Evolutionary conservation across 2,329 filamentous ascomycete species (phyloP), one percentile per base, ranked within the genome.

Genomic region (Epichloe amarillans): DNA sequence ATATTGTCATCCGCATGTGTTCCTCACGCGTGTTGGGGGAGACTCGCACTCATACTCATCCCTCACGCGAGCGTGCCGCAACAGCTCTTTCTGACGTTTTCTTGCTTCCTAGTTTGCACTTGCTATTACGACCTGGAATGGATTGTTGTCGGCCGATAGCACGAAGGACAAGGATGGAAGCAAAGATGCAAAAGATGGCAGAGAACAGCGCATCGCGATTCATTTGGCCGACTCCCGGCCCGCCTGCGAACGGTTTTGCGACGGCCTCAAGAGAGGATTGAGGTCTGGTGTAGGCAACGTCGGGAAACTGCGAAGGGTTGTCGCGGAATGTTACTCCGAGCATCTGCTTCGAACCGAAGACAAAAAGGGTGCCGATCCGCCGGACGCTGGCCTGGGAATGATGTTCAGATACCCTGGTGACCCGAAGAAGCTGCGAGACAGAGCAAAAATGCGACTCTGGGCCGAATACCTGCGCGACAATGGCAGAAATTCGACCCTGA

Each of bases 401-500:
- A 57, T 94, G 14, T 98, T 96, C 68, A 83, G 85, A 61, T 98
- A 98, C 63, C 93, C 93, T 1, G 93, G 93, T 51, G 94, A 98
- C 69, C 80, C 90, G 38, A 87, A 90, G 63, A 97, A 97, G 69
- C 76, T 97, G 53, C 80, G 93, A 58, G 93, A 98, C 66, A 79
- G 89, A 52, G 95, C 91, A 62, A 98, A 98, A 73, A 97, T 98
- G 86, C 79, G 93, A 44, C 71, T 98, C 40, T 98, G 93, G 93
- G 88, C 87, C 52, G 93, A 98, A 68, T 98, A 98, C 66, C 75
- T 98, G 54, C 79, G 88, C 65, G 93, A 97, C 64, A 97, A 97
- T 63, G 93, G 93, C 47, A 83, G 93, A 52, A 97, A 95, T 67
- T 80, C 86, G 50, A 97, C 90, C 1, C 71, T 98, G 49, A 84